Evolutionary conservation across 805 yeast genomes (phyloP).

Genomic region (Priceomyces haplophilus): DNA sequence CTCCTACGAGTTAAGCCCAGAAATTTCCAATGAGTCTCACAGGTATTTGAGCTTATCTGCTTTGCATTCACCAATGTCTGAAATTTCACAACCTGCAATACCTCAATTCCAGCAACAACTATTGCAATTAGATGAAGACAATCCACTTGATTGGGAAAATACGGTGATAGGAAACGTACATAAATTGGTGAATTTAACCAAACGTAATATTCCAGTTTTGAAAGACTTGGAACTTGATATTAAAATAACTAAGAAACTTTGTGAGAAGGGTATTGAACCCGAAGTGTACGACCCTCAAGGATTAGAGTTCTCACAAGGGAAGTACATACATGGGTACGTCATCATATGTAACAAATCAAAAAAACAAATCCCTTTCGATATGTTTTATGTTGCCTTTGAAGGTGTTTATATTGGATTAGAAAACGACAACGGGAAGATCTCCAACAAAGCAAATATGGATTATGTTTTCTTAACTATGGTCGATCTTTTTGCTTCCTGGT

Average conservation of each 20-base stretch:
- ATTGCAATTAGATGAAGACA: slow-evolving; percentile 18
- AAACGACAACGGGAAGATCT: slow-evolving; percentile 20
- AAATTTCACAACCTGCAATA: slow-evolving; percentile 2
- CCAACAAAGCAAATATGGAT: slow-evolving; percentile 26
- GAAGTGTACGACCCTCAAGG: slow-evolving; percentile 29
- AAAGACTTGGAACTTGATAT: slow-evolving; percentile 31
- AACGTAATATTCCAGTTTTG: slow-evolving; percentile 26
- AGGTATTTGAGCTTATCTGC: slow-evolving; percentile 10
- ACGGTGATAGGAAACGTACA: slow-evolving; percentile 44
- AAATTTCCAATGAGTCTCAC: slow-evolving; percentile 11
- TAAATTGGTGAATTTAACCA: slow-evolving; percentile 32
- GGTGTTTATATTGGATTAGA: slow-evolving; percentile 31
- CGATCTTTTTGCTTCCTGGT: slow-evolving; percentile 44
- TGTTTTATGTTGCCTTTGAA: slow-evolving; percentile 44
- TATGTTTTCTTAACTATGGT: slow-evolving; percentile 42
- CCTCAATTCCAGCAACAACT: slow-evolving; percentile 3
- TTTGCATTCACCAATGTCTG: slow-evolving; percentile 10
- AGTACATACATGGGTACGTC: slow-evolving; percentile 42
- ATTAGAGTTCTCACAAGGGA: slow-evolving; percentile 39
- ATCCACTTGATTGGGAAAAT: slow-evolving; percentile 36
- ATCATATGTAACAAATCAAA: slow-evolving; percentile 31
- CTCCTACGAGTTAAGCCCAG: slow-evolving; percentile 28
- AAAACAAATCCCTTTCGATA: slow-evolving; percentile 38
- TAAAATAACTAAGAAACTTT: slow-evolving; percentile 35
- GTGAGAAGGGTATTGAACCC: slow-evolving; percentile 40